Base-by-base conservation (phyloP, 306 rosid species). In the Arachis stenosperma region DNA sequence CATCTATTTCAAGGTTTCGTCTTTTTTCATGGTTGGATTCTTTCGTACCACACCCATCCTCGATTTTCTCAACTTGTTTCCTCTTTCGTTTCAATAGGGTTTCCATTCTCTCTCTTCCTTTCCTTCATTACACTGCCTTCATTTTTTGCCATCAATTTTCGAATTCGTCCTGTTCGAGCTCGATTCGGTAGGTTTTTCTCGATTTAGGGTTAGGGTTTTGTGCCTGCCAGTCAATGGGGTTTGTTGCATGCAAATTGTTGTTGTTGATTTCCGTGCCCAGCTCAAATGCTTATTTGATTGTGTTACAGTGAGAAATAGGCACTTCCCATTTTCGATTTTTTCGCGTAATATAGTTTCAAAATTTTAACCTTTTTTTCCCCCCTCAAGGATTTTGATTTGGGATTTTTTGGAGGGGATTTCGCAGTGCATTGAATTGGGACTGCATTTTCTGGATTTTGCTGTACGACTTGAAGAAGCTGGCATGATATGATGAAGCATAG, bases 151-250 rank as follows among this genome's bases (percentile, higher is more conserved):
- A 8, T 44, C 74, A 75, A 44, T 81, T 83, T 71, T 74, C 74
- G 15, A 71, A 65, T 86, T 85, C 78, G 74, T 69, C 33, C 55
- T 60, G 78, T 71, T 75, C 59, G 65, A 69, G 47, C 67, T 74
- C 56, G 64, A 70, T 77, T 74, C 66, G 85, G 87, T 84, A 75
- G 65, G 83, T 70, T 85, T 71, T 71, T 73, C 59, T 75, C 67
- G 79, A 65, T 80, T 72, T 73, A 68, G 79, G 83, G 79, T 71
- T 83, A 82, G 90, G 92, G 89, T 80, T 93, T 86, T 84, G 63
- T 53, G 52, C 50, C 78, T 74, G 17, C 69, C 78, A 61, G 42
- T 82, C 43, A 72, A 69, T 61, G 57, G 57, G 46, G 27, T 61
- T 65, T 61, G 60, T 73, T 82, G 82, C 82, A 76, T 65, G 71